Percentiles rank a stretch among this genome's conserved stretches.
Conservation (phyloP, 78 protist species). For the Dictyostelium purpureum region DNA sequence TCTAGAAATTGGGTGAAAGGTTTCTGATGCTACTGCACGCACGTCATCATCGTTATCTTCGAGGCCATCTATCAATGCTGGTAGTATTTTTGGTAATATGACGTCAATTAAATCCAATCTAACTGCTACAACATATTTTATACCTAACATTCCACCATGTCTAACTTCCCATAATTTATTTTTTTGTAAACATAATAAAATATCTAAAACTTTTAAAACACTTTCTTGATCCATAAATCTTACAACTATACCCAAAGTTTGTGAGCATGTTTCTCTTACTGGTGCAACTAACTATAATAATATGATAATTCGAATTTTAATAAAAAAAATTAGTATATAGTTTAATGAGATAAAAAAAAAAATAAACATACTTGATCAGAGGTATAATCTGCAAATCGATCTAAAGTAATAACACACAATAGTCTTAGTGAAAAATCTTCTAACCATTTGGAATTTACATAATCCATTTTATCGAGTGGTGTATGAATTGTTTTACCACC, state of each 20-base stretch:
- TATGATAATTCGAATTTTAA: neutral
- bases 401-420: slow-evolving; percentile 89
- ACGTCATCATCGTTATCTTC: slow-evolving; percentile 82
- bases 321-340: neutral
- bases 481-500: slow-evolving; percentile 61
- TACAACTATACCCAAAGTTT: slow-evolving; percentile 84
- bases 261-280: slow-evolving; percentile 94
- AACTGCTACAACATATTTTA: slow-evolving; percentile 79
- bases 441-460: slow-evolving; percentile 76
- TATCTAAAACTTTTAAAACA: slow-evolving; percentile 20
- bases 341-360: neutral
- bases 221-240: slow-evolving; percentile 29
- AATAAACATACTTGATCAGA: slow-evolving; percentile 77
- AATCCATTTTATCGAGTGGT: slow-evolving; percentile 1
- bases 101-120: slow-evolving; percentile 64
- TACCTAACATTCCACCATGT: slow-evolving; percentile 79
- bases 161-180: slow-evolving; percentile 79
- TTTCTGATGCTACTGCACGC: slow-evolving; percentile 72
- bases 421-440: slow-evolving; percentile 91
- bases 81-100: slow-evolving; percentile 19
- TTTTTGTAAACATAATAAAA: slow-evolving; percentile 47
- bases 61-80: slow-evolving; percentile 16
- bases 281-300: slow-evolving; percentile 90
- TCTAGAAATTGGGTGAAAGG: slow-evolving; percentile 55
- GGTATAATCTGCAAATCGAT: slow-evolving; percentile 91